Evolutionary conservation across 2,329 filamentous ascomycete genomes (phyloP).

Genomic region (Trichophyton verrucosum): DNA sequence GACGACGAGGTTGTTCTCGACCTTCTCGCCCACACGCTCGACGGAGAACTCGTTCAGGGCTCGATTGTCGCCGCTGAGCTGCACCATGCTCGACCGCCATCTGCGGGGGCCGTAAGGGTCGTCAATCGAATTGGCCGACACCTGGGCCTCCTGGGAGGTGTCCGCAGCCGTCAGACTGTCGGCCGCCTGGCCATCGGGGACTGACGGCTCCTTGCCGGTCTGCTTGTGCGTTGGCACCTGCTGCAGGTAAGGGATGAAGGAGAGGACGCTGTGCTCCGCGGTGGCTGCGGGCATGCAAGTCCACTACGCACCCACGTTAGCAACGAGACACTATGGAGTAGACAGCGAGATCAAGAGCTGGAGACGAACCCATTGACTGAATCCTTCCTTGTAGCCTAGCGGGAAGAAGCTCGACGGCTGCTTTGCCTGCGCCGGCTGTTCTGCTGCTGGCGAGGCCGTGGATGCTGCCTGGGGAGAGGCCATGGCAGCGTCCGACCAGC

Average conservation of each 20-base stretch:
- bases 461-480: constrained; percentile 12
- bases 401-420: constrained; percentile 52
- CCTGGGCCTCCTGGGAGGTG: constrained; percentile 31
- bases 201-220: constrained; percentile 36
- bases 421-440: constrained; percentile 20
- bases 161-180: constrained; percentile 27
- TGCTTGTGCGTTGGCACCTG: constrained; percentile 57
- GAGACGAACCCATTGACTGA: constrained; percentile 60
- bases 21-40: constrained; percentile 64
- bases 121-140: constrained; percentile 37
- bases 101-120: constrained; percentile 76
- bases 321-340: not conserved
- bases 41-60: constrained; percentile 88
- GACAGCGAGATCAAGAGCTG: constrained; percentile 11
- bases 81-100: constrained; percentile 77
- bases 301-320: constrained; percentile 49
- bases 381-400: constrained; percentile 80
- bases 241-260: constrained; percentile 69
- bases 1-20: constrained; percentile 83
- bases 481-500: constrained; percentile 11
- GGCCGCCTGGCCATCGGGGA: constrained; percentile 8
- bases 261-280: constrained; percentile 80
- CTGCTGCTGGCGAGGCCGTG: constrained; percentile 9
- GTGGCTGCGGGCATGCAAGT: constrained; percentile 64
- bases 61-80: constrained; percentile 72